Evolutionary conservation across 192 early-diverging fungal genomes (phyloP).

Genomic region (Martensiomyces pterosporus): DNA sequence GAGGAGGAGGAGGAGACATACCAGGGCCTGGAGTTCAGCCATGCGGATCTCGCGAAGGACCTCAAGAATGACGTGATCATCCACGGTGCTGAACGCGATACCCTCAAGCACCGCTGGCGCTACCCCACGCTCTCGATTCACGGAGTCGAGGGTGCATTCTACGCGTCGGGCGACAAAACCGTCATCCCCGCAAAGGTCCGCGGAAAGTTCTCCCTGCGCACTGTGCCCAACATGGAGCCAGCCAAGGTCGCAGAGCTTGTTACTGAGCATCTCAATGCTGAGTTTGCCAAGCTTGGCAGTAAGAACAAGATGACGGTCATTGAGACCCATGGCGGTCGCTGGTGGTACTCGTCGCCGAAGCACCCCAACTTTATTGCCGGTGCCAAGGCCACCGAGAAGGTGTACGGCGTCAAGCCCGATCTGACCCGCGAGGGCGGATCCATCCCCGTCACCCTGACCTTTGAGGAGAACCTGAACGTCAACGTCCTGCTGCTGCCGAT

Average conservation of each 20-base stretch:
- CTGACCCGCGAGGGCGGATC: slow-evolving; percentile 96
- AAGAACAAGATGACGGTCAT: slow-evolving; percentile 79
- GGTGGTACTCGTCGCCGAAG: slow-evolving; percentile 88
- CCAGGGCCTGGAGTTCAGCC: slow-evolving; percentile 73
- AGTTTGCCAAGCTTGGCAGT: slow-evolving; percentile 85
- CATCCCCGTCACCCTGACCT: slow-evolving; percentile 96
- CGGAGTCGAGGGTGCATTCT: slow-evolving; percentile 97
- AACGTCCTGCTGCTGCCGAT: slow-evolving; percentile 93
- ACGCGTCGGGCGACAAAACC: slow-evolving; percentile 89
- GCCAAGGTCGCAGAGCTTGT: slow-evolving; percentile 73
- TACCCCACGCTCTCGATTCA: slow-evolving; percentile 94
- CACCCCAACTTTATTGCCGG: slow-evolving; percentile 94
- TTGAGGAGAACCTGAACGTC: slow-evolving; percentile 91
- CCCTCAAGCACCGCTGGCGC: slow-evolving; percentile 90
- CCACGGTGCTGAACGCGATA: slow-evolving; percentile 66
- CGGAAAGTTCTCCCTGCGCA: slow-evolving; percentile 98
- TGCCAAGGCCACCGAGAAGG: slow-evolving; percentile 82
- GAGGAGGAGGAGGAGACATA: slow-evolving; percentile 80
- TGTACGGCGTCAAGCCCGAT: slow-evolving; percentile 91
- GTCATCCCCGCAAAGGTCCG: slow-evolving; percentile 93
- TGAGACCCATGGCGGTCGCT: slow-evolving; percentile 78
- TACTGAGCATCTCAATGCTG: slow-evolving; percentile 65
- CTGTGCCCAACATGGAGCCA: slow-evolving; percentile 90
- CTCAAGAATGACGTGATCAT: slow-evolving; percentile 77
- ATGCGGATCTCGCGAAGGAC: slow-evolving; percentile 56